Conservation (phyloP, 306 rosid genomes). For the Acacia acuminata region DNA sequence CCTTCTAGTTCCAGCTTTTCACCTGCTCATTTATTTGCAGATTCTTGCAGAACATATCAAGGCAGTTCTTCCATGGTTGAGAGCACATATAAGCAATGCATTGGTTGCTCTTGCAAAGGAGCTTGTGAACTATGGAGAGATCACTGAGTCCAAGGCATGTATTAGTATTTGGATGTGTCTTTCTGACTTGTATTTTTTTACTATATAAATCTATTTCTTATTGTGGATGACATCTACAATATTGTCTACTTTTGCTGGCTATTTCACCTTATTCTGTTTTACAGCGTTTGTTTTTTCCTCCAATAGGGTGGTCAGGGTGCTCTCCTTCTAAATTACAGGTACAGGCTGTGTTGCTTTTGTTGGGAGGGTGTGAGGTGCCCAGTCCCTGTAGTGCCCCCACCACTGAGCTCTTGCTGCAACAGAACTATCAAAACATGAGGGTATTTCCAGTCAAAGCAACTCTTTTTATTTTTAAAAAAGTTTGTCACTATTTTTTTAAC, state of each 20-base stretch:
- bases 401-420: constrained; percentile 43
- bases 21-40: too few species aligned
- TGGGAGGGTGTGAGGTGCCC: constrained; percentile 58
- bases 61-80: too few species aligned
- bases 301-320: constrained; percentile 93
- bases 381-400: constrained; percentile 30
- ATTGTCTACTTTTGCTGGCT: constrained; percentile 14
- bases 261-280: constrained; percentile 21
- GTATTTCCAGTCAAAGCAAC: constrained; percentile 40
- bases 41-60: too few species aligned
- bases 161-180: neutral
- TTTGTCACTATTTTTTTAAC: neutral
- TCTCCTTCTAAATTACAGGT: constrained; percentile 74
- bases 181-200: constrained; percentile 6
- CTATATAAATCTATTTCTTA: constrained; percentile 1
- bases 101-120: too few species aligned
- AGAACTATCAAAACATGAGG: constrained; percentile 40
- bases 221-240: constrained; percentile 27
- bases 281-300: constrained; percentile 1
- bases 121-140: too few species aligned
- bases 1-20: too few species aligned
- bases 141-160: too few species aligned
- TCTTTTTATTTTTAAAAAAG: neutral
- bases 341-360: constrained; percentile 71
- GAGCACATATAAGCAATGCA: too few species aligned